Evolutionary conservation across 1,284 basidiomycete species (phyloP), one percentile per base, ranked within the genome.

Genomic region (Mycosarcoma mackinlayi): DNA sequence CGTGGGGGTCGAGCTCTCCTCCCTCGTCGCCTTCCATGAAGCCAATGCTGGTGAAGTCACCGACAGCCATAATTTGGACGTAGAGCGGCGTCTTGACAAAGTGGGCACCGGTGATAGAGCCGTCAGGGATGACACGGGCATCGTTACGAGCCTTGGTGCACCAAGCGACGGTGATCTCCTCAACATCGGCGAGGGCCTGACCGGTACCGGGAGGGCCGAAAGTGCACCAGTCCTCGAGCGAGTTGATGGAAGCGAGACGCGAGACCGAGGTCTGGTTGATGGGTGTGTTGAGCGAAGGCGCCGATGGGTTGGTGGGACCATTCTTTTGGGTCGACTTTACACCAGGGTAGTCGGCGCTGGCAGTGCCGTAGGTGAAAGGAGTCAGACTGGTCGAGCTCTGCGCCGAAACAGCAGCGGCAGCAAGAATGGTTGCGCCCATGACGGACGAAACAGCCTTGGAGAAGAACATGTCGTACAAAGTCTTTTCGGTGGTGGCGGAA

Each of bases 111-210:
- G 78, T 80, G 11, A 82, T 54, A 37, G 80, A 79, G 45, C 80
- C 80, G 52, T 82, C 80, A 19, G 80, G 80, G 45, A 82, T 82
- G 40, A 82, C 79, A 62, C 80, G 80, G 1, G 80, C 80, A 33
- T 80, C 77, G 77, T 82, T 82, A 31, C 80, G 75, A 1, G 81
- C 52, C 72, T 81, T 88, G 33, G 89, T 89, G 84, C 90, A 92
- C 87, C 87, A 92, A 0, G 89, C 88, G 18, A 92, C 88, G 67
- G 87, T 88, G 78, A 88, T 85, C 34, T 85, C 87, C 82, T 92
- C 91, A 4, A 87, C 86, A 69, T 90, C 85, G 23, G 86, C 89
- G 54, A 92, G 88, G n/a, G 85, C 84, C 28, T 79, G 52, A n/a
- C 82, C 85, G 10, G 80, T 63, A 25, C 83, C 81, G 84, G 80